Evolutionary conservation across 2,329 filamentous ascomycete species (phyloP).

Genomic region (Pseudonectria foliicola): DNA sequence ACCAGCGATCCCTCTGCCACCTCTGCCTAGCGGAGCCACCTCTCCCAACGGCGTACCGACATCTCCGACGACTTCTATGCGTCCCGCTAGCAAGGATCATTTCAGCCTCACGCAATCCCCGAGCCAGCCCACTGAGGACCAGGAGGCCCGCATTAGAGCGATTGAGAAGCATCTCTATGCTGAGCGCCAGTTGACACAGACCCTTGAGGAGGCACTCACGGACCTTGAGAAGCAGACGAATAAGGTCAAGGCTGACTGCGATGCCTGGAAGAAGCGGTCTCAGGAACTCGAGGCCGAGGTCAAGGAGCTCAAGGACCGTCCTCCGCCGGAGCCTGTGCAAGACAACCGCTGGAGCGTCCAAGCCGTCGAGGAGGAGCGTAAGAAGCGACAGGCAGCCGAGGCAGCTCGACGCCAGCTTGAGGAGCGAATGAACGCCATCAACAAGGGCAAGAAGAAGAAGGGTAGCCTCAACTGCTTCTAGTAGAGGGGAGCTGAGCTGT

Average conservation of each 20-base stretch:
- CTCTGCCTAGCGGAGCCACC: slow-evolving; percentile 60
- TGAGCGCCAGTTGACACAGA: slow-evolving; percentile 92
- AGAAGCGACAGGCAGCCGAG: slow-evolving; percentile 85
- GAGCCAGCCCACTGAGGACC: slow-evolving; percentile 66
- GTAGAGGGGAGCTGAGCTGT: slow-evolving; percentile 21
- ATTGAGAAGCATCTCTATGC: slow-evolving; percentile 96
- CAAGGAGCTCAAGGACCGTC: slow-evolving; percentile 52
- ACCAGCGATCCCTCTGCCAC: slow-evolving; percentile 90
- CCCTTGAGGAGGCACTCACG: slow-evolving; percentile 88
- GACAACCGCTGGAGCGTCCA: slow-evolving; percentile 67
- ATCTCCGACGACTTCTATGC: slow-evolving; percentile 49
- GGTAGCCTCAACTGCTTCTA: slow-evolving; percentile 96
- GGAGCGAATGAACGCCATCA: slow-evolving; percentile 88
- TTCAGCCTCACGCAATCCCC: slow-evolving; percentile 54
- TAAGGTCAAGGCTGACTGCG: slow-evolving; percentile 84
- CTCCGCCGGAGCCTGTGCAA: slow-evolving; percentile 37
- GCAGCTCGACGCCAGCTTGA: slow-evolving; percentile 82
- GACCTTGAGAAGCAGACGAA: slow-evolving; percentile 89
- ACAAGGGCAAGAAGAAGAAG: slow-evolving; percentile 90
- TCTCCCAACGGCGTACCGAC: slow-evolving; percentile 37
- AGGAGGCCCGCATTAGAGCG: slow-evolving; percentile 87
- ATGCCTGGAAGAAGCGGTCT: slow-evolving; percentile 84
- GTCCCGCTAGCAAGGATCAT: slow-evolving; percentile 75
- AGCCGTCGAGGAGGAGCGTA: slow-evolving; percentile 92
- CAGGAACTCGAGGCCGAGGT: slow-evolving; percentile 65